phyloP scores from a whole-genome alignment of 2,329 filamentous ascomycete species.

The Passalora sequoiae region DNA sequence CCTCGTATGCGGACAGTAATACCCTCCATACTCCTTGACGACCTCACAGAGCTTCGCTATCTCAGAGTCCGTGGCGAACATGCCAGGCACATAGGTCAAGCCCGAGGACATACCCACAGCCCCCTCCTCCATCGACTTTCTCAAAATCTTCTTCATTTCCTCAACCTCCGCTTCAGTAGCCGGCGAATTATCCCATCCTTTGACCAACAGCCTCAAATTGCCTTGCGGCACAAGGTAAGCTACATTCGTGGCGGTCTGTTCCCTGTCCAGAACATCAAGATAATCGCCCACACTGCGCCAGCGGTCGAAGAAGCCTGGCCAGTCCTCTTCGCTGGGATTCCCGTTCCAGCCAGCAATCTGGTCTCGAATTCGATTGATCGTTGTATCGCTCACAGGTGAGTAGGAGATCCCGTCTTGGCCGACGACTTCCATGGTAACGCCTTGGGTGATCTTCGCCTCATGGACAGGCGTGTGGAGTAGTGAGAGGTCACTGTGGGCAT shows the following conservation, averaged over 20 bases:
- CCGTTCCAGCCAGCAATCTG: constrained; percentile 32
- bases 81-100: constrained; percentile 29
- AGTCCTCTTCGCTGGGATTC: constrained; percentile 19
- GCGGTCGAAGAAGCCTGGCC: constrained; percentile 25
- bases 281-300: constrained; percentile 27
- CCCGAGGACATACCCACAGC: constrained; percentile 29
- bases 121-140: constrained; percentile 21
- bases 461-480: constrained; percentile 27
- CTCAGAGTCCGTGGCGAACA: constrained; percentile 25
- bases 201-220: constrained; percentile 27
- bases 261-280: constrained; percentile 24
- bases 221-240: constrained; percentile 30
- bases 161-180: constrained; percentile 23
- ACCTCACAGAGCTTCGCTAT: constrained; percentile 25
- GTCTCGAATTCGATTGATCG: constrained; percentile 24
- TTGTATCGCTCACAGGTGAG: constrained; percentile 22
- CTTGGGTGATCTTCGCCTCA: constrained; percentile 28
- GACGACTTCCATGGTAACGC: constrained; percentile 29
- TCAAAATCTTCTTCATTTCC: constrained; percentile 22
- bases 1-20: constrained; percentile 29
- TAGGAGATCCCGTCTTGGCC: constrained; percentile 31
- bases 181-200: constrained; percentile 23
- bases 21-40: constrained; percentile 25
- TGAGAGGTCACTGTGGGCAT: constrained; percentile 30
- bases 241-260: constrained; percentile 25